Conservation (phyloP, 1,284 basidiomycete genomes). For the Phenoliferia sp. region DNA sequence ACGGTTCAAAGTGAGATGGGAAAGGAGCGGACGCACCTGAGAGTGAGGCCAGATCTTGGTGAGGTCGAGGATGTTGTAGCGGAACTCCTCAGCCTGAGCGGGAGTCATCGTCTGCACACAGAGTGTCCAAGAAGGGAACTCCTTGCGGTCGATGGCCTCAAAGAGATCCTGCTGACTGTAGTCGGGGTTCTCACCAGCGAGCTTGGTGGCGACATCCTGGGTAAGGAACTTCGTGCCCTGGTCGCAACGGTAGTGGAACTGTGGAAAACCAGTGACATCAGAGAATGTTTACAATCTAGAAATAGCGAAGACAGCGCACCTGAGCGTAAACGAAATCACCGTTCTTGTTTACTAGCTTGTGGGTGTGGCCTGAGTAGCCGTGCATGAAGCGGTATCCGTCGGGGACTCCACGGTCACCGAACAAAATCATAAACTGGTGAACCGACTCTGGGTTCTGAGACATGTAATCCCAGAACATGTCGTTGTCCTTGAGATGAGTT, state of each 20-base stretch:
- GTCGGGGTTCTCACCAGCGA: conserved; percentile 73
- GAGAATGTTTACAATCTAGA: neutral
- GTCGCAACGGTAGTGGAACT: conserved; percentile 72
- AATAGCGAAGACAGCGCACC: neutral
- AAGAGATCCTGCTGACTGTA: conserved; percentile 72
- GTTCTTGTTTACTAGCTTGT: conserved; percentile 76
- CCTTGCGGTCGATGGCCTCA: conserved; percentile 68
- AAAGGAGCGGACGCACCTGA: conserved; percentile 49
- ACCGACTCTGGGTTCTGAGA: conserved; percentile 84
- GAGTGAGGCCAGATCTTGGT: conserved; percentile 57
- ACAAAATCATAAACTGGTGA: conserved; percentile 84
- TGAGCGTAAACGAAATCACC: conserved; percentile 71
- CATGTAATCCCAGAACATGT: conserved; percentile 49
- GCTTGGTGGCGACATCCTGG: conserved; percentile 51
- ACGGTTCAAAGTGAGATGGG: neutral
- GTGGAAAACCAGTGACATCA: conserved; percentile 34
- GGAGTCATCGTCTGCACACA: conserved; percentile 58
- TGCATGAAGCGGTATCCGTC: conserved; percentile 76
- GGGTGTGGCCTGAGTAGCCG: conserved; percentile 90
- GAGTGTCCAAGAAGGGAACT: conserved; percentile 74
- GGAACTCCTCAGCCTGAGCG: conserved; percentile 82
- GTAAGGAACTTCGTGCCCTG: conserved; percentile 69
- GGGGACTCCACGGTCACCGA: conserved; percentile 83
- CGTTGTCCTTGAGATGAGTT: conserved; percentile 76
- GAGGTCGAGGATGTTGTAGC: conserved; percentile 81